Evolutionary conservation across 768 basidiomycete species (phyloP).

Genomic region (Rickenella mellea): DNA sequence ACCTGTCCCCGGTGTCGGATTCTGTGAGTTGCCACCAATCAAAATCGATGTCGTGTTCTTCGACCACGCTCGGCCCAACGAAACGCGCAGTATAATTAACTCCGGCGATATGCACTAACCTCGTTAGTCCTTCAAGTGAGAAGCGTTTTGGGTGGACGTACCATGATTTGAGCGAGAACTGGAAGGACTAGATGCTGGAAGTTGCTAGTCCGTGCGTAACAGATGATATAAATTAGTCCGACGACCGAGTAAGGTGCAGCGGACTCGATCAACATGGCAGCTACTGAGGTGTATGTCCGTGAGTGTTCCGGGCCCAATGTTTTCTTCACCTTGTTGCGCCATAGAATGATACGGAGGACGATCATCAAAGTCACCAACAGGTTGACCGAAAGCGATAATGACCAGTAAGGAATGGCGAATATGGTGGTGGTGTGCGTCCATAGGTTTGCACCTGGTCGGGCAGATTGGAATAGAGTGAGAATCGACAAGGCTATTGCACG

Average conservation of each 20-base stretch:
- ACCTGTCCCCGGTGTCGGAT: no score
- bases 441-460: slow-evolving; percentile 8
- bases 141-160: no score
- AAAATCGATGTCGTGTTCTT: no score
- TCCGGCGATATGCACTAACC: no score
- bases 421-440: slow-evolving; percentile 7
- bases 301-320: slow-evolving; percentile 4
- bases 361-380: slow-evolving; percentile 13
- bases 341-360: slow-evolving; percentile 13
- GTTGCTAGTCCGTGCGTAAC: slow-evolving; percentile 10
- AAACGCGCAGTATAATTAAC: no score
- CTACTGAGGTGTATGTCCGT: slow-evolving; percentile 7
- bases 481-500: slow-evolving; percentile 7
- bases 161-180: slow-evolving; percentile 13
- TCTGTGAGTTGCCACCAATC: no score
- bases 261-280: slow-evolving; percentile 20
- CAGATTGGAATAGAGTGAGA: slow-evolving; percentile 10
- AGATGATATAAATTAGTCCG: slow-evolving; percentile 13
- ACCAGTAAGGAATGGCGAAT: slow-evolving; percentile 15
- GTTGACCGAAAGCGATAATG: slow-evolving; percentile 14
- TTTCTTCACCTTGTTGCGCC: slow-evolving; percentile 13
- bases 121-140: no score
- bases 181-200: slow-evolving; percentile 13
- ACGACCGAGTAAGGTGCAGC: slow-evolving; percentile 14
- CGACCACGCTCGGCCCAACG: no score